Evolutionary conservation across 306 rosid genomes (phyloP), one percentile per base, ranked within the genome.

Genomic region (Vigna unguiculata): DNA sequence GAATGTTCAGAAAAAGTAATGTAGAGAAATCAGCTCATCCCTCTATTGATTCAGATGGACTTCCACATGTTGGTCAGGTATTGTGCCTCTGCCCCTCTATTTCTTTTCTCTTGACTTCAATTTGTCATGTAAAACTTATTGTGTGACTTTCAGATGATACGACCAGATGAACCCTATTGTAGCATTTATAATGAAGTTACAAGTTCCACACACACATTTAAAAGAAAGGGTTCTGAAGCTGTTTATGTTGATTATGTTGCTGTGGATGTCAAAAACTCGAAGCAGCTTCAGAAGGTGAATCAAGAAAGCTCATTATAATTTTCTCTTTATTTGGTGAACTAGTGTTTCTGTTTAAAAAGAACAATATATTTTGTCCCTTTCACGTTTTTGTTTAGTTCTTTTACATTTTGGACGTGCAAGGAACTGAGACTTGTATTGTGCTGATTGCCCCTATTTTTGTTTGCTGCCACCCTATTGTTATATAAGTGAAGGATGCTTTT

Each of bases 11-110:
- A 83, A 89, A 88, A 87, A 90, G 96, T 78, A 88, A 80, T 54
- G 2, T 74, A 20, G 86, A 88, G 30, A 90, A 75, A 65, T 72
- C 82, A 14, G 65, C 41, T 72, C 81, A 53, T 83, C 62, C 86
- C 51, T 58, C 66, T 2, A 78, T 95, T 12, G 99, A 92, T 85
- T 83, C 91, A 36, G 99, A 95, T 85, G 99, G 99, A 69, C 99
- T 95, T 71, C 99, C 99, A 64, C 85, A 88, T 84, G 97, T 95
- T 87, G 99, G 99, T 75, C 99, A 95, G 99, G 99, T 95, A 83
- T 77, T 95, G 80, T 80, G 91, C 63, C 60, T 65, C 45, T 5
- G 14, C 60, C 55, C 62, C 48, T 40, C 20, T 32, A 21, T n/a
- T 36, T 13, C 16, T 14, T 34, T 21, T 22, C 55, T 34, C 40